Conservation (phyloP, 352 stramenopile genomes). For the Pythium plurisporium region DNA sequence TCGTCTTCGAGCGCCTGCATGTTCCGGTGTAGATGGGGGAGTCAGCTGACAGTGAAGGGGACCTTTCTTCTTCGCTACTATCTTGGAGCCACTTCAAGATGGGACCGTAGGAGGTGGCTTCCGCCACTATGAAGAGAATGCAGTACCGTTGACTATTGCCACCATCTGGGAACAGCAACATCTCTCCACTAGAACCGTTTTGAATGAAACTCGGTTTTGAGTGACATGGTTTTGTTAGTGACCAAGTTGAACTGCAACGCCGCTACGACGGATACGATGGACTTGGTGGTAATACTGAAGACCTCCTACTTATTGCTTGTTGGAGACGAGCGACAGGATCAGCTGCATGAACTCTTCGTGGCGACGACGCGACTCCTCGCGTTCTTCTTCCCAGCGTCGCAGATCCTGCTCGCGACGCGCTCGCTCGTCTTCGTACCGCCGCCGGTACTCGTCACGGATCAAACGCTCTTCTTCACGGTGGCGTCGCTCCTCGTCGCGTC, state of each 20-base stretch:
- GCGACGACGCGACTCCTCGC: conserved; percentile 14
- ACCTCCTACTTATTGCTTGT: no score
- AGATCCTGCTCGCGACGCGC: conserved; percentile 15
- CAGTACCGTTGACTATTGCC: conserved; percentile 1
- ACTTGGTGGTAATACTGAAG: not conserved
- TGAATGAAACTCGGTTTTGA: not conserved
- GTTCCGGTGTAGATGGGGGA: not conserved
- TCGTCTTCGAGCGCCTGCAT: conserved; percentile 68
- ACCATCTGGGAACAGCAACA: conserved; percentile 14
- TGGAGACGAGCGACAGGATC: conserved; percentile 16
- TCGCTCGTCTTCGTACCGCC: conserved; percentile 21
- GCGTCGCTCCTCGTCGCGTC: conserved; percentile 14
- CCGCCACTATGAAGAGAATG: conserved; percentile 9
- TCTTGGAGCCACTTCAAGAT: conserved; percentile 26
- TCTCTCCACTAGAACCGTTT: conserved; percentile 3
- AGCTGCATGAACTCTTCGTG: conserved; percentile 23
- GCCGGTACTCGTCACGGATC: conserved; percentile 17
- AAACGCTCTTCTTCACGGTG: conserved; percentile 16
- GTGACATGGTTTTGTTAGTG: not conserved
- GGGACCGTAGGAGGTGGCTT: conserved; percentile 12
- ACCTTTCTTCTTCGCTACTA: conserved; percentile 9
- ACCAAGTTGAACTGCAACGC: not conserved
- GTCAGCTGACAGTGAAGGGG: no score
- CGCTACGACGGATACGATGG: not conserved
- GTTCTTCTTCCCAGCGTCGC: conserved; percentile 17